phyloP scores from a whole-genome alignment of 768 basidiomycete species.

The Multifurca ochricompacta region DNA sequence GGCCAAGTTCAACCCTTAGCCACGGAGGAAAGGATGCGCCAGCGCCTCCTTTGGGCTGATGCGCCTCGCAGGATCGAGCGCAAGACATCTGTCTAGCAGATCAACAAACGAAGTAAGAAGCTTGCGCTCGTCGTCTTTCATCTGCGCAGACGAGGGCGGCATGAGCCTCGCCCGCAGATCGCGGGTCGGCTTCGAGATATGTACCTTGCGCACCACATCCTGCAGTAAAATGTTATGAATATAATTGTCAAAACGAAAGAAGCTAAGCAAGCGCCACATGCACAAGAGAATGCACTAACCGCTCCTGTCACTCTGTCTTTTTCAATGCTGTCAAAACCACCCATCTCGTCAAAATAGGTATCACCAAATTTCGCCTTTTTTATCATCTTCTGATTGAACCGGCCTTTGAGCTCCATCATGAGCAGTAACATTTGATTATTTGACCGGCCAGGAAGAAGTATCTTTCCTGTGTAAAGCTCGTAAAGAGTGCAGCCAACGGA shows the following conservation, averaged over 20 bases:
- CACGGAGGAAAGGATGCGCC: conserved; percentile 76
- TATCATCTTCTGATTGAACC: conserved; percentile 89
- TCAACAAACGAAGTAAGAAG: conserved; percentile 76
- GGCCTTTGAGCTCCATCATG: conserved; percentile 97
- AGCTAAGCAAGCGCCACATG: conserved; percentile 3
- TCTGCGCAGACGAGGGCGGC: conserved; percentile 66
- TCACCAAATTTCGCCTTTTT: conserved; percentile 92
- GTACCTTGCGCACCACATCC: conserved; percentile 76
- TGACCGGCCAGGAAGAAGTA: conserved; percentile 91
- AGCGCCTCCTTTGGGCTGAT: conserved; percentile 89
- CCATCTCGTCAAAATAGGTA: conserved; percentile 89
- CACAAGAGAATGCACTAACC: conserved; percentile 41
- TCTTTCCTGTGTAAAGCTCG: conserved; percentile 93
- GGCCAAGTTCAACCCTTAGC: no score
- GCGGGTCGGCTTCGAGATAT: conserved; percentile 72
- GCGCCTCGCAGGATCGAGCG: conserved; percentile 78
- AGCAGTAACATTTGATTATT: conserved; percentile 97
- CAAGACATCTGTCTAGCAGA: conserved; percentile 83
- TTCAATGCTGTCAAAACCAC: conserved; percentile 78
- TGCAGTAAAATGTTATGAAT: no score
- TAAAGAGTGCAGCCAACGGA: conserved; percentile 97
- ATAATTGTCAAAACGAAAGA: no score
- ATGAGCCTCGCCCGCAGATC: conserved; percentile 80
- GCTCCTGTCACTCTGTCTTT: conserved; percentile 75
- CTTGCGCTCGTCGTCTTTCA: conserved; percentile 86